phyloP scores from a whole-genome alignment of 805 yeast genomes.

The Huiozyma naganishii region DNA sequence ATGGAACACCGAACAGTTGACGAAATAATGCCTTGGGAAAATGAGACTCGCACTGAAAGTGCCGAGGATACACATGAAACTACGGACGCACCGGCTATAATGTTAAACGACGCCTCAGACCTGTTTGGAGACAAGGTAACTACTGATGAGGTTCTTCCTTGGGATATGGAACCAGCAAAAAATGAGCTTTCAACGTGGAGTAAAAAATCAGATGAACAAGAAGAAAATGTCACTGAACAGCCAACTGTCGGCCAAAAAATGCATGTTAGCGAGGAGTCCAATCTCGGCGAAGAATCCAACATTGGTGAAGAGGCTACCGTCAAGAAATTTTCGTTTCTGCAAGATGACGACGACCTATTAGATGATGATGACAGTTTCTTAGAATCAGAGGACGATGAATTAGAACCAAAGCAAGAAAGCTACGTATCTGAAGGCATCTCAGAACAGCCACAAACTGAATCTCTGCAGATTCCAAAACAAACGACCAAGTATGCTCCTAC shows the following conservation, averaged over 20 bases:
- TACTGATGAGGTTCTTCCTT: not conserved
- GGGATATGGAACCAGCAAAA: not conserved
- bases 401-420: not conserved
- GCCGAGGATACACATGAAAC: no score
- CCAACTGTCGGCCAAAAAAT: not conserved
- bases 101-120: not conserved
- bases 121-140: not conserved
- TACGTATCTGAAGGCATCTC: not conserved
- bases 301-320: not conserved
- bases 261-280: not conserved
- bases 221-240: not conserved
- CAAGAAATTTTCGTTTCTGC: conserved; percentile 30
- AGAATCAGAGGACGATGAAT: conserved; percentile 22
- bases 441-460: not conserved
- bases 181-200: not conserved
- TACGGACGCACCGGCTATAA: no score
- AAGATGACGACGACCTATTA: conserved; percentile 35
- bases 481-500: not conserved
- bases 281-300: not conserved
- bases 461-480: not conserved
- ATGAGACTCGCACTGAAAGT: no score
- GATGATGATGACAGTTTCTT: conserved; percentile 32
- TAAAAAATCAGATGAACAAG: not conserved
- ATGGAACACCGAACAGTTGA: no score
- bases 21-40: no score